Conservation (phyloP, 1,284 basidiomycete species). For the Calocybe gambosa region DNA sequence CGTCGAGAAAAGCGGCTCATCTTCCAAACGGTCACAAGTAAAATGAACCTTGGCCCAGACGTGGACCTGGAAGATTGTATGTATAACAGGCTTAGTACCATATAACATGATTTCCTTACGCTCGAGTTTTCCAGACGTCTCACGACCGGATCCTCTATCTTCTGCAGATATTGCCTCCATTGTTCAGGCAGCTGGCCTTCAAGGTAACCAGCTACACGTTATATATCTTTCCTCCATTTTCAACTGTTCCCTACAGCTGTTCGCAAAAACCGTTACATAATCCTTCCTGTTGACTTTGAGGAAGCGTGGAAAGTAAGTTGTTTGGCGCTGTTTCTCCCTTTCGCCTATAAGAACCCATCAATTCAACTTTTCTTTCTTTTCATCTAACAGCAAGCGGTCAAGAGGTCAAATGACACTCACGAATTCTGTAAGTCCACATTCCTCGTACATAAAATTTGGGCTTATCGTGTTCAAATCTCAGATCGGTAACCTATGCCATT, state of each 20-base stretch:
- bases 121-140: slow-evolving; percentile 64
- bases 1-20: slow-evolving; percentile 95
- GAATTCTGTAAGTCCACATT: slow-evolving; percentile 78
- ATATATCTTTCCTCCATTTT: slow-evolving; percentile 8
- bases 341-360: slow-evolving; percentile 24
- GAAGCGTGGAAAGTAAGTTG: slow-evolving; percentile 94
- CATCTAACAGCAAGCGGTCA: slow-evolving; percentile 77
- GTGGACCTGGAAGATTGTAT: slow-evolving; percentile 97
- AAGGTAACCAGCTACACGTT: slow-evolving; percentile 51
- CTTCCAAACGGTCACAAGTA: slow-evolving; percentile 95
- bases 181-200: slow-evolving; percentile 95
- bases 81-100: slow-evolving; percentile 24
- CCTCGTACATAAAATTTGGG: neutral
- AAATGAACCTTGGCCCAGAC: slow-evolving; percentile 98
- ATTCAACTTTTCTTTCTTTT: slow-evolving; percentile 29
- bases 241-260: slow-evolving; percentile 57
- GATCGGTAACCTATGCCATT: slow-evolving; percentile 40
- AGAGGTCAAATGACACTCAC: slow-evolving; percentile 88
- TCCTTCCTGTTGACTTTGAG: slow-evolving; percentile 96
- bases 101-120: slow-evolving; percentile 4
- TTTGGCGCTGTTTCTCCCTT: slow-evolving; percentile 39
- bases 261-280: slow-evolving; percentile 96
- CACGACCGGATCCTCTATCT: slow-evolving; percentile 91
- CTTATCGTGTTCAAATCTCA: slow-evolving; percentile 20
- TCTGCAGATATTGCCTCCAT: slow-evolving; percentile 96